phyloP scores from a whole-genome alignment of 2,329 filamentous ascomycete species.

The Arthrocladium fulminans region DNA sequence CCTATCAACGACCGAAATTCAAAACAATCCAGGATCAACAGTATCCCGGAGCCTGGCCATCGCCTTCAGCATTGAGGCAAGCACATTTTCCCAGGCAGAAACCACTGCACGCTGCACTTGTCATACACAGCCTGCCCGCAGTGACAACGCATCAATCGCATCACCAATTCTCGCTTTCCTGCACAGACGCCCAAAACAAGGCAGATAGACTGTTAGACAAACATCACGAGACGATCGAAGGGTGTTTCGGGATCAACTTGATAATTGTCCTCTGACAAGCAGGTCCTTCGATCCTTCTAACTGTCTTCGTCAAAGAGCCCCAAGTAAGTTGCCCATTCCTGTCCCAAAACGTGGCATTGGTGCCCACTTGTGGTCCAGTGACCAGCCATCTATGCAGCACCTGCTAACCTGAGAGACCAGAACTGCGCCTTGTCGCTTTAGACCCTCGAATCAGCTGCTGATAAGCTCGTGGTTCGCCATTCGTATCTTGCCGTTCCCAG shows the following conservation, averaged over 20 bases:
- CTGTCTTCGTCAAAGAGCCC: constrained; percentile 4
- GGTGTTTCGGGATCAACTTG: not conserved
- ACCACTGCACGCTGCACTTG: constrained; percentile 6
- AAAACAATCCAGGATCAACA: constrained; percentile 6
- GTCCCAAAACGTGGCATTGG: constrained; percentile 18
- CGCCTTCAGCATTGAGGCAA: not conserved
- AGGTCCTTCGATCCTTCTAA: not conserved
- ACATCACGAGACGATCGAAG: constrained; percentile 7
- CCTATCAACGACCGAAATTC: constrained; percentile 7
- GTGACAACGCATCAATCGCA: constrained; percentile 37
- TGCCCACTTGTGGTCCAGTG: constrained; percentile 31
- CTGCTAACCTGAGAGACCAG: constrained; percentile 34
- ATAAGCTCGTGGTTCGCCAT: constrained; percentile 12
- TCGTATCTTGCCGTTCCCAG: constrained; percentile 14
- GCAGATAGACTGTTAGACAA: constrained; percentile 16
- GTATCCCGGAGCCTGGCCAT: not conserved
- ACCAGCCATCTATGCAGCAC: constrained; percentile 34
- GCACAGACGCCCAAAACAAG: constrained; percentile 37
- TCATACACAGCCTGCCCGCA: constrained; percentile 5
- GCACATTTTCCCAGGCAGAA: constrained; percentile 1
- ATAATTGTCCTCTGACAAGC: constrained; percentile 6
- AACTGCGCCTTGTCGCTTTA: constrained; percentile 30
- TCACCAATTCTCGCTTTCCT: constrained; percentile 30
- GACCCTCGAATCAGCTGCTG: constrained; percentile 34
- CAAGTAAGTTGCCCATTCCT: constrained; percentile 16